Evolutionary conservation across 2,329 filamentous ascomycete genomes (phyloP), one percentile per base, ranked within the genome.

Genomic region (Penicillium sp.): DNA sequence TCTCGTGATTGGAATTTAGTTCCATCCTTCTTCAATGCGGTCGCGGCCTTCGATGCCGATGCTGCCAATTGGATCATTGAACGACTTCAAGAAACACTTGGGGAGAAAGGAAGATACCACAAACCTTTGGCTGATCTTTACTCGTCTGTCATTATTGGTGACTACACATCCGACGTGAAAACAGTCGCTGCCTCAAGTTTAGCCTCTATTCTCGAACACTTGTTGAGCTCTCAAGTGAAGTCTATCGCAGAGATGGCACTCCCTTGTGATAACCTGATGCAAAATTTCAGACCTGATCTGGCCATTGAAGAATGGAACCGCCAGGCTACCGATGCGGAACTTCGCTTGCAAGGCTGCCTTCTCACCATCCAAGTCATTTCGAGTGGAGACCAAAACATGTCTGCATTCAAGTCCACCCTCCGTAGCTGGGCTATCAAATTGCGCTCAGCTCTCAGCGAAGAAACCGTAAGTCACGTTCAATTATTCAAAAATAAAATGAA

Each of bases 311-410:
- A 65, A 9, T 72, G 72, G 71, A 74, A 73, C 53, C 63, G 76
- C 42, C 72, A 74, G 22, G 70, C 73, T 43, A 68, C 68, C 0
- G 73, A 78, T 56, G 70, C 72, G 5, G 71, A 67, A 21, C 58
- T 78, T 44, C 71, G 69, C 35, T 65, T 78, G 22, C 70, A 73
- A 49, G 76, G 75, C 16, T 75, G 73, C 56, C 54, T 78, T 24
- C 59, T 77, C 9, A 67, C 72, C 0, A 49, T 72, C 7, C 68
- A 67, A 6, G 55, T 61, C 10, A 48, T 61, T 9, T 52, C 53
- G 9, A 56, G 42, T 16, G 58, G 58, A 14, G 45, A 56, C 4
- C 56, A 65, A 31, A 26, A 54, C 4, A 27, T 53, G 4, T 44
- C 54, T 10, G 53, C 55, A 8, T 60, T 69, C 11, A 63, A 68